Conservation (phyloP, 2,329 filamentous ascomycete genomes). For the Aspergillus sojae region DNA sequence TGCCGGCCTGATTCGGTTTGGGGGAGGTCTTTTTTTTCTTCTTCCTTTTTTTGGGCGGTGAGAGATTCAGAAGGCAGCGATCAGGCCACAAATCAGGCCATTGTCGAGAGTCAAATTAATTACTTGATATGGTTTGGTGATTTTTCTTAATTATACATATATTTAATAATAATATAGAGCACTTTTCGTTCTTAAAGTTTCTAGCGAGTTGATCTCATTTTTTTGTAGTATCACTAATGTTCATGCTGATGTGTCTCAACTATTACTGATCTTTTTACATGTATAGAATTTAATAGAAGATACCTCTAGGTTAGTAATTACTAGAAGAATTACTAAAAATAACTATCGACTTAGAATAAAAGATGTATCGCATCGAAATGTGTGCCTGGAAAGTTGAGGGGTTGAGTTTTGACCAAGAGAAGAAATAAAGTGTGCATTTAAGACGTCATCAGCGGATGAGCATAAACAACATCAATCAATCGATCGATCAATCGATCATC, state of each 20-base stretch:
- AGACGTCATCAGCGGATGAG: neutral
- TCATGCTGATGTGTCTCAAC: neutral
- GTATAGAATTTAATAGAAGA: neutral
- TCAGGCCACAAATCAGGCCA: constrained; percentile 26
- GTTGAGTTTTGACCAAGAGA: no score
- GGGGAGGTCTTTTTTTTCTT: constrained; percentile 12
- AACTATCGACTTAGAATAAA: no score
- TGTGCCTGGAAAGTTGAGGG: no score
- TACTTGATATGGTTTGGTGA: neutral
- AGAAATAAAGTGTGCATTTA: neutral
- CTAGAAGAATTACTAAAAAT: no score
- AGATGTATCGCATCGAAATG: no score
- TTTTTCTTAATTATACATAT: neutral
- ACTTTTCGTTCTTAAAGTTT: no score
- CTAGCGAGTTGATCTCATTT: no score
- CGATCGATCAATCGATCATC: neutral
- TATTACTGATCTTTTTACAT: neutral
- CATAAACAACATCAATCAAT: neutral
- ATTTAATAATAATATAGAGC: neutral
- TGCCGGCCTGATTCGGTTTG: neutral
- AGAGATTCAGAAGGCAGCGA: constrained; percentile 16
- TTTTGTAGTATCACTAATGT: neutral
- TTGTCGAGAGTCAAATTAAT: constrained; percentile 3
- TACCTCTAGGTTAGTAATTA: no score
- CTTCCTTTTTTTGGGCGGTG: constrained; percentile 22